Percentiles rank a stretch among this genome's conserved stretches.
Conservation (phyloP, 2,329 filamentous ascomycete genomes). For the Sporothrix luriei region DNA sequence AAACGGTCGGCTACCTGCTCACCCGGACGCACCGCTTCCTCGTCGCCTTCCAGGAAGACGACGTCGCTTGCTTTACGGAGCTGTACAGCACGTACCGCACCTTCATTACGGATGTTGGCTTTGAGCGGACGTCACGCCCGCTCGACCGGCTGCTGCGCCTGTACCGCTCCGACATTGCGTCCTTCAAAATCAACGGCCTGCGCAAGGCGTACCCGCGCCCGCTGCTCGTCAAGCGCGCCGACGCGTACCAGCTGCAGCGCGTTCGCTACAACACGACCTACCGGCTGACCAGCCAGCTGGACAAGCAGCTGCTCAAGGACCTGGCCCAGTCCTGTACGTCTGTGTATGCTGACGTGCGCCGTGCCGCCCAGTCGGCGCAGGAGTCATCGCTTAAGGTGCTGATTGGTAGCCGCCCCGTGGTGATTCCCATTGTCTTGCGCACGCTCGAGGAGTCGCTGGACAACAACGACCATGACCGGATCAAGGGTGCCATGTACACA, state of each 20-base stretch:
- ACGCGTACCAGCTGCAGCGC: slow-evolving; percentile 93
- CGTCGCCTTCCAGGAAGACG: slow-evolving; percentile 82
- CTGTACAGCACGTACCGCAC: slow-evolving; percentile 90
- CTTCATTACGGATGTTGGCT: slow-evolving; percentile 97
- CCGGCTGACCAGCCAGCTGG: slow-evolving; percentile 84
- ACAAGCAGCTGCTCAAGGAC: slow-evolving; percentile 81
- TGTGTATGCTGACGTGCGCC: slow-evolving; percentile 91
- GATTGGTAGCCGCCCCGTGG: slow-evolving; percentile 81
- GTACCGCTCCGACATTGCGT: slow-evolving; percentile 81
- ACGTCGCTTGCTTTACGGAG: slow-evolving; percentile 92
- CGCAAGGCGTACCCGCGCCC: slow-evolving; percentile 91
- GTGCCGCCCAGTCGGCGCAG: slow-evolving; percentile 85
- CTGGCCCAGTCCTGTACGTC: slow-evolving; percentile 88
- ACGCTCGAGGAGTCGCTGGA: slow-evolving; percentile 77
- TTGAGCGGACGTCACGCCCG: slow-evolving; percentile 91
- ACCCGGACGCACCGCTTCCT: slow-evolving; percentile 85
- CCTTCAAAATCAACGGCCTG: slow-evolving; percentile 92
- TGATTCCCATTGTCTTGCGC: slow-evolving; percentile 84
- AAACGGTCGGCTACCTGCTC: slow-evolving; percentile 76
- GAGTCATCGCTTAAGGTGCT: slow-evolving; percentile 93
- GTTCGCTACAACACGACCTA: slow-evolving; percentile 90
- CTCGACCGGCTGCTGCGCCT: slow-evolving; percentile 84
- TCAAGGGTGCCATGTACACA: slow-evolving; percentile 93
- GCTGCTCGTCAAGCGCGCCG: slow-evolving; percentile 86
- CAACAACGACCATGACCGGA: slow-evolving; percentile 80